Evolutionary conservation across 345 rosid genomes (phyloP).

Genomic region (Iberis pinnata): DNA sequence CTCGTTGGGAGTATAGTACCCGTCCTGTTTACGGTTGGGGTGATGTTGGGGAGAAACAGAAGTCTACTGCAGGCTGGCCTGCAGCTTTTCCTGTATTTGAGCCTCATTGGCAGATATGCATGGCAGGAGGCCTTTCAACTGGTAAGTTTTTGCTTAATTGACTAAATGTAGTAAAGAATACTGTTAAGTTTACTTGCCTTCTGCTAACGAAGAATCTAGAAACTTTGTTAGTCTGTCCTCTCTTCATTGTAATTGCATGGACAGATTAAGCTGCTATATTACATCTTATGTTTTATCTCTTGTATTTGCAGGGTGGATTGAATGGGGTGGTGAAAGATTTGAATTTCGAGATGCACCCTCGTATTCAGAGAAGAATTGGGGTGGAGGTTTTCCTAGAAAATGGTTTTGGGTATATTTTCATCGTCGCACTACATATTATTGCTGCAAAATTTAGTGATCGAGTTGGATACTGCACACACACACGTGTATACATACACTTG

Average conservation of each 20-base stretch:
- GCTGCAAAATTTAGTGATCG: conserved; percentile 16
- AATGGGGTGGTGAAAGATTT: conserved; percentile 87
- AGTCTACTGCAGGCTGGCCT: conserved; percentile 95
- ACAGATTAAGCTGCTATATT: neutral
- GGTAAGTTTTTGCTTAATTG: conserved; percentile 31
- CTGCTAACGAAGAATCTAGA: neutral
- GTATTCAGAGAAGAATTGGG: conserved; percentile 97
- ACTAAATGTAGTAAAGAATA: neutral
- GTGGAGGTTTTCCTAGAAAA: conserved; percentile 91
- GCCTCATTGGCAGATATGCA: conserved; percentile 99
- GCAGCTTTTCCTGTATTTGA: conserved; percentile 96
- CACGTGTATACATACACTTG: neutral
- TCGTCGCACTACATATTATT: conserved; percentile 15
- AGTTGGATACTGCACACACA: conserved; percentile 6
- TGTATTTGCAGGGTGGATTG: conserved; percentile 80
- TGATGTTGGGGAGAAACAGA: conserved; percentile 64
- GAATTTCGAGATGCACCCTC: conserved; percentile 92
- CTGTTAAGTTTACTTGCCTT: neutral
- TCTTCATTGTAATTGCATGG: neutral
- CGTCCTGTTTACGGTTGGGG: conserved; percentile 96
- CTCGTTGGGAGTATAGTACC: conserved; percentile 93
- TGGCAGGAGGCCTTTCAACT: conserved; percentile 98
- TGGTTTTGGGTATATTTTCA: conserved; percentile 83
- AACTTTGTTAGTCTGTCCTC: conserved; percentile 3
- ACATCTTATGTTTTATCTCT: conserved; percentile 12